These are phyloP conservation scores for Trichoderma polysporum DNA, from an alignment of 2,329 filamentous ascomycete genomes.

Conservation along the genomic window DNA sequence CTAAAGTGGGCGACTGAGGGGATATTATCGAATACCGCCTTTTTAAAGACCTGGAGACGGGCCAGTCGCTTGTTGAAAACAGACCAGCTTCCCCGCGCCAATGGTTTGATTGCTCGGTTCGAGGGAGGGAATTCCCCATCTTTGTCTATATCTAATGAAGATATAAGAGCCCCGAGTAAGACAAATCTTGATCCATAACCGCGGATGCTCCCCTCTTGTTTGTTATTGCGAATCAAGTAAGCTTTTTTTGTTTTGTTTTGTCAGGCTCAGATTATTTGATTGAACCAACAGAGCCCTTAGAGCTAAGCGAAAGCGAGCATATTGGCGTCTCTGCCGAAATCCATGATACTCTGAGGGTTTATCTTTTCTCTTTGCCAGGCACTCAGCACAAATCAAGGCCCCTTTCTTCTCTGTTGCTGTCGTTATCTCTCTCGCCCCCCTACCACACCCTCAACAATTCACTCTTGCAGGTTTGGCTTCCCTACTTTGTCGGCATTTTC, in stretches of 20 bases:
- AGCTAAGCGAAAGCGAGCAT: neutral
- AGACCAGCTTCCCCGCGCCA: conserved; percentile 21
- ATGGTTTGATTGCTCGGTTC: conserved; percentile 14
- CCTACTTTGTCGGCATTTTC: neutral
- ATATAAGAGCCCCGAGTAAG: conserved; percentile 16
- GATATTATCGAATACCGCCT: conserved; percentile 19
- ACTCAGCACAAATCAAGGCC: neutral
- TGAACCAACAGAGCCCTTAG: neutral
- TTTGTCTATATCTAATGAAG: neutral
- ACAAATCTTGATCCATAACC: neutral
- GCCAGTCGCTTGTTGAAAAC: neutral
- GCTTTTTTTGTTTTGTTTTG: neutral
- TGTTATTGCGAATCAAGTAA: neutral
- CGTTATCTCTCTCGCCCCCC: neutral
- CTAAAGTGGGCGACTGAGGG: conserved; percentile 7
- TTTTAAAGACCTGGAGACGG: conserved; percentile 14
- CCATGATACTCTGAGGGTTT: neutral
- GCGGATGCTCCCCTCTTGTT: neutral
- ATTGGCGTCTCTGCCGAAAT: neutral
- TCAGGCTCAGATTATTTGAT: neutral
- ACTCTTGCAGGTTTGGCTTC: neutral
- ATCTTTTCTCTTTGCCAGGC: neutral
- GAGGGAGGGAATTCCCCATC: conserved; percentile 15
- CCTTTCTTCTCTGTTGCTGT: neutral
- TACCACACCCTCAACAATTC: neutral